Percentiles rank a stretch among this genome's conserved stretches.
Conservation (phyloP, 2,329 filamentous ascomycete genomes). For the Aspergillus ochraceoroseus region DNA sequence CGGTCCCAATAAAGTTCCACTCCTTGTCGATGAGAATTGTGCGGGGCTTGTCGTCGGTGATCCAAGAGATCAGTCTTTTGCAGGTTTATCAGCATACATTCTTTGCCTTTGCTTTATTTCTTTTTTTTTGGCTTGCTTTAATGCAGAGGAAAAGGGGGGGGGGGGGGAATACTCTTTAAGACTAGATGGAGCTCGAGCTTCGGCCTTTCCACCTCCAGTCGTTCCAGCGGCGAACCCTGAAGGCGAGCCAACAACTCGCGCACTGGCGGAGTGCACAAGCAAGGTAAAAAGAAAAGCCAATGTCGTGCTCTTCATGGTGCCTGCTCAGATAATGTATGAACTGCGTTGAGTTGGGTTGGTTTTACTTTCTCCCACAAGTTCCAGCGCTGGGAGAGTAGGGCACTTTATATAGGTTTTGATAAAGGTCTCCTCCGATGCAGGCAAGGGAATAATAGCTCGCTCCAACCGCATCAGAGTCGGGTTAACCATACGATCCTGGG, state of each 20-base stretch:
- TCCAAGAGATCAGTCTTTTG: constrained; percentile 11
- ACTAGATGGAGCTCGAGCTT: constrained; percentile 12
- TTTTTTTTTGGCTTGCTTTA: too few species aligned
- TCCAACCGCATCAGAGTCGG: too few species aligned
- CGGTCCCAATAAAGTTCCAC: constrained; percentile 16
- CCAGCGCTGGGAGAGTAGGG: too few species aligned
- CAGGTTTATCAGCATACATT: background rate
- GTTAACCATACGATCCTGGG: too few species aligned
- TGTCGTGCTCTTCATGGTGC: constrained; percentile 6
- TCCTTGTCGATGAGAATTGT: constrained; percentile 14
- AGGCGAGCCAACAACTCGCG: constrained; percentile 13
- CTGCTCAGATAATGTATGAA: background rate
- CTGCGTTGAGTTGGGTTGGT: too few species aligned
- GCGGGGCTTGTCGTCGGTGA: constrained; percentile 12
- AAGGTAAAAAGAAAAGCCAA: constrained; percentile 6
- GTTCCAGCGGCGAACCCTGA: constrained; percentile 17
- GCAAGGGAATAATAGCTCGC: too few species aligned
- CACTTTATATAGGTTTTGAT: too few species aligned
- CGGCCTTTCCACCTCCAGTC: constrained; percentile 16
- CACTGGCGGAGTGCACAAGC: constrained; percentile 4
- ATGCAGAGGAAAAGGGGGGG: background rate
- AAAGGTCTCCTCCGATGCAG: too few species aligned
- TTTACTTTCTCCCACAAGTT: too few species aligned
- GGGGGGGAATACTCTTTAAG: constrained; percentile 10
- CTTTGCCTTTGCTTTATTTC: too few species aligned